Evolutionary conservation across 345 rosid genomes (phyloP), one percentile per base, ranked within the genome.

Genomic region (Gossypium longicalyx): DNA sequence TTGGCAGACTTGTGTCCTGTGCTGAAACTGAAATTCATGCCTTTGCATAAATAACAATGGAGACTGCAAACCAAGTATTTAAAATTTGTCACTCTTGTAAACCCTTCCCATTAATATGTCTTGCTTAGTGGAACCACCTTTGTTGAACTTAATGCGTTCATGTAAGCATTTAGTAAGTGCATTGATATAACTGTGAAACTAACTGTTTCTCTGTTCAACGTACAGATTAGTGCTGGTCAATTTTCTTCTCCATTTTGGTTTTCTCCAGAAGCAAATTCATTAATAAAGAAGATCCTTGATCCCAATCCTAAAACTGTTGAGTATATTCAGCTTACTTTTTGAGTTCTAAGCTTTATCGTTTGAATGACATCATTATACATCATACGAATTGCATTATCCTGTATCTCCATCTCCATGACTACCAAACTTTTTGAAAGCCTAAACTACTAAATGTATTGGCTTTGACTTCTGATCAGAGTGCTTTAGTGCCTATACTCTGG

Each of bases 231-330:
- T 80, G 97, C 90, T 60, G 95, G 93, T 19, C 88, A 91, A 41
- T 94, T 88, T 82, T 73, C 89, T 75, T 89, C 84, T 79, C 98
- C 98, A 19, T 61, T 71, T 62, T 92, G 98, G 98, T 92, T 94
- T 84, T 91, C 97, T 77, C 70, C 87, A 17, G 92, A 81, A 43
- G 87, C 83, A 29, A 89, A 81, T 83, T 84, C 89, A 27, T 82
- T 94, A 77, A 84, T 94, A 76, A 89, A 84, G 74, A 91, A 76
- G 77, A 88, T 92, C 71, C 93, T 94, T 74, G 89, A 87, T 78
- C 90, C 90, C 74, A 88, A 89, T 80, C 91, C 97, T 12, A 85
- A 82, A 82, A 88, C 88, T 62, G 98, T 94, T 54, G 85, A 92
- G 98, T 85, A 75, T 80, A 75, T 78, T 80, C 29, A 67, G 23